Evolutionary conservation across 257 asterid species (phyloP), one percentile per base, ranked within the genome.

Genomic region (Mentha longifolia): DNA sequence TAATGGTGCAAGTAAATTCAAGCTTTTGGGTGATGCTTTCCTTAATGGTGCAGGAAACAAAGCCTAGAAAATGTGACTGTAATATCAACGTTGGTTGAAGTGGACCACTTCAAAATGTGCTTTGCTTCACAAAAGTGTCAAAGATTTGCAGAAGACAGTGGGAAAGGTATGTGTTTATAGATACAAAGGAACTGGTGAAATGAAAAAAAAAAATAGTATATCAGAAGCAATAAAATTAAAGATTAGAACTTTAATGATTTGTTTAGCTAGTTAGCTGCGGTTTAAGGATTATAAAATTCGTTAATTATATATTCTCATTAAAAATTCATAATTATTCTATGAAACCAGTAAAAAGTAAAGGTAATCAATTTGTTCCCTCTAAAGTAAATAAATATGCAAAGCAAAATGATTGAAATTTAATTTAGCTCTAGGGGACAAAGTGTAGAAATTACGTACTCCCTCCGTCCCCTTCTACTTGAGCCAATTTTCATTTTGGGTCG

Each of bases 31-130:
- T 47, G 54, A 28, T 56, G 19, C 52, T 46, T 69, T 55, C 54
- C 55, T 61, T 75, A 60, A 42, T 25, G 35, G 43, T 8, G n/a
- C 15, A 42, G 65, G 45, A 72, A 65, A 57, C 65, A 4, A 58
- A 58, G 20, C 35, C 70, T 25, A 1, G 39, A 16, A 65, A 61
- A 35, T 47, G 35, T 43, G 30, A 43, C 42, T 45, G 37, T 67
- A 43, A 61, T 19, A 46, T 67, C 56, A 10, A 72, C 61, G 81
- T 76, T 75, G 25, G 80, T 68, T 76, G 78, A 45, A 71, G 78
- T 79, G 80, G 84, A 81, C 73, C 77, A 60, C 28, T 8, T 9
- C 15, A 50, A 70, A 74, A 50, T 74, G 77, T 79, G 79, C 79
- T 79, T 74, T 74, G 83, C 79, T 74, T 79, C 57, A 70, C 12